A percentile compares a stretch with the other conserved stretches of the same genome.
Conservation (phyloP, 2,329 filamentous ascomycete species). For the Fusarium illudens region DNA sequence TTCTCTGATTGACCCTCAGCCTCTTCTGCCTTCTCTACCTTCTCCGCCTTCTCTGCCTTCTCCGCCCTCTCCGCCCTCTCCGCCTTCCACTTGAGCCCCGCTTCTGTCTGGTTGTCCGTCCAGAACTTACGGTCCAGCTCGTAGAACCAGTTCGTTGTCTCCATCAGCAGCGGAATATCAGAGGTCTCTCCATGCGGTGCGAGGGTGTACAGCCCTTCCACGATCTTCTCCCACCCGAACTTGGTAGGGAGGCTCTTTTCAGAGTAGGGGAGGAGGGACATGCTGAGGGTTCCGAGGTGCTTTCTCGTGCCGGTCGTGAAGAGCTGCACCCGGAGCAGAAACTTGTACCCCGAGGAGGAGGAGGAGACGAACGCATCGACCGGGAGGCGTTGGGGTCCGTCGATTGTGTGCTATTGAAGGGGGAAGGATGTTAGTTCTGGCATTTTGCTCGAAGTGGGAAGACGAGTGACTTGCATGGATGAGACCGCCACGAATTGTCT, state of each 20-base stretch:
- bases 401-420: constrained; percentile 35
- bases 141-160: constrained; percentile 34
- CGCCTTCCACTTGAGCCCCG: not conserved
- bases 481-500: constrained; percentile 11
- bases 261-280: not conserved
- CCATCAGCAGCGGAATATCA: not conserved
- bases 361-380: constrained; percentile 37
- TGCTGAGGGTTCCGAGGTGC: constrained; percentile 26
- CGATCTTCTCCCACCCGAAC: not conserved
- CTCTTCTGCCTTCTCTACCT: not conserved
- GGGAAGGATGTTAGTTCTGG: not conserved
- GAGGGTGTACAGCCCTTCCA: not conserved
- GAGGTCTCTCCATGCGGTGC: not conserved
- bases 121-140: constrained; percentile 76
- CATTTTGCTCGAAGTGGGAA: not conserved
- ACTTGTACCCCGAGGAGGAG: not conserved
- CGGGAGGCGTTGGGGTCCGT: constrained; percentile 34
- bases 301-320: constrained; percentile 37
- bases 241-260: too few species aligned
- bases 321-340: constrained; percentile 28
- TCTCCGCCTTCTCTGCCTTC: not conserved
- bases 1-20: not conserved
- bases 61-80: not conserved
- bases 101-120: constrained; percentile 45
- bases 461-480: constrained; percentile 26